These are phyloP conservation scores for Suhomyces kilbournensis DNA, from an alignment of 805 yeast species.

Conservation along the genomic window DNA sequence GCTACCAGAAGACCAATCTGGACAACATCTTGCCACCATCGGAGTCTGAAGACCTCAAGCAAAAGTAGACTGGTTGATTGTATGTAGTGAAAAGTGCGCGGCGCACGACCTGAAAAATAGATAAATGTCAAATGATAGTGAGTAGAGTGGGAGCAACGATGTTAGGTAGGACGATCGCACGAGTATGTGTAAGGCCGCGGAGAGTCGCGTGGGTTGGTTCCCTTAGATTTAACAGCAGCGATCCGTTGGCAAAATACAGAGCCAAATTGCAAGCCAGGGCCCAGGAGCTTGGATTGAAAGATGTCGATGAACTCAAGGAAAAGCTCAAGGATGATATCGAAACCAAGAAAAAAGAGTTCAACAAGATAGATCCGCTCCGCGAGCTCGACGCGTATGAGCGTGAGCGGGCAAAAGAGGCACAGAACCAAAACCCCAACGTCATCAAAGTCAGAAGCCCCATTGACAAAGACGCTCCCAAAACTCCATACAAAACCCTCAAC, in stretches of 20 bases:
- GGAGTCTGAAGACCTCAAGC: neutral
- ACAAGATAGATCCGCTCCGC: conserved; percentile 64
- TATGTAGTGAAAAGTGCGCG: neutral
- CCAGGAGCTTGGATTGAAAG: conserved; percentile 29
- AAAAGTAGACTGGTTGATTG: neutral
- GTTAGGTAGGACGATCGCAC: neutral
- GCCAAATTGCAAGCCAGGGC: conserved; percentile 37
- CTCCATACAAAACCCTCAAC: conserved; percentile 68
- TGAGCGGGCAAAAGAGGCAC: conserved; percentile 29
- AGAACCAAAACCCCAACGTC: conserved; percentile 21
- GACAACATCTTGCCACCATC: neutral
- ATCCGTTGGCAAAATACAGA: conserved; percentile 19
- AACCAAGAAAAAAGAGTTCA: conserved; percentile 51
- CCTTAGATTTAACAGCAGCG: conserved; percentile 4
- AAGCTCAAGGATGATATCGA: conserved; percentile 62
- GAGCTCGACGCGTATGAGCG: conserved; percentile 59
- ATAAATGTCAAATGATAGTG: neutral
- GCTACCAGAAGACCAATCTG: conserved; percentile 18
- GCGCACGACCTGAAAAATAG: conserved; percentile 1
- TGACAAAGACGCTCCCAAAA: conserved; percentile 29
- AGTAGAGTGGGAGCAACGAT: neutral
- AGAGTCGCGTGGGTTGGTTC: neutral
- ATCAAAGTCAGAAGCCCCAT: conserved; percentile 36
- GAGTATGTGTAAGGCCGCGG: neutral
- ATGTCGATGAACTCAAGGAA: conserved; percentile 59